A percentile compares a stretch with the other conserved stretches of the same genome.
Evolutionary conservation across 2,329 filamentous ascomycete species (phyloP).

Genomic region (Arthrobotrys conoides): DNA sequence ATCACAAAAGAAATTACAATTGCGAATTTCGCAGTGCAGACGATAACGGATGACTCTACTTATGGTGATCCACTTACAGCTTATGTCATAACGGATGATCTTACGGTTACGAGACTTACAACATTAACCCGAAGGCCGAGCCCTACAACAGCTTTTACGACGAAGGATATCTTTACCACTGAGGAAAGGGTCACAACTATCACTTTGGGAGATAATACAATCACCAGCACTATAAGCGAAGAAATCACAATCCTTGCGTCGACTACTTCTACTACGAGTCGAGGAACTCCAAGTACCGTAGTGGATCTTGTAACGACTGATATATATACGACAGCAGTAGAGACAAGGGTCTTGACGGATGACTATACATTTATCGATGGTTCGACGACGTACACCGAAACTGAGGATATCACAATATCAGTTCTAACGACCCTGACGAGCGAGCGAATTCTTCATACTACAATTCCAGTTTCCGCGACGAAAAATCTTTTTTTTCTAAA

Average conservation of each 20-base stretch:
- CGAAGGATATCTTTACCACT: constrained; percentile 12
- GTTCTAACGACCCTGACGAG: constrained; percentile 29
- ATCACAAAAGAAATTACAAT: constrained; percentile 5
- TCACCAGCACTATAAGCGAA: constrained; percentile 10
- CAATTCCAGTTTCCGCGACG: not conserved
- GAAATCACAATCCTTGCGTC: not conserved
- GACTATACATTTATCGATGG: constrained; percentile 31
- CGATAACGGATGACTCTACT: constrained; percentile 15
- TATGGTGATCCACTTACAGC: constrained; percentile 11
- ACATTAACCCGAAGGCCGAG: constrained; percentile 8
- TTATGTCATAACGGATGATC: constrained; percentile 13
- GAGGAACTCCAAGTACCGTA: constrained; percentile 8
- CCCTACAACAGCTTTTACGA: constrained; percentile 6
- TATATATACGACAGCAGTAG: constrained; percentile 17
- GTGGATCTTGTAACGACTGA: constrained; percentile 30
- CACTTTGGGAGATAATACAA: constrained; percentile 4
- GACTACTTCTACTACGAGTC: constrained; percentile 6
- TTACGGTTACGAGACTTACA: not conserved
- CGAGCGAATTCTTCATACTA: constrained; percentile 6
- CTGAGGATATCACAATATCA: constrained; percentile 26
- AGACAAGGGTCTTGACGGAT: constrained; percentile 28
- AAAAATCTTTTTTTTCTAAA: constrained; percentile 3
- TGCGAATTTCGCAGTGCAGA: not conserved
- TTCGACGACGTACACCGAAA: constrained; percentile 2
- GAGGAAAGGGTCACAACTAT: constrained; percentile 10